These are phyloP conservation scores for Curvularia hawaiiensis DNA, from an alignment of 2,329 filamentous ascomycete species.

Conservation along the genomic window DNA sequence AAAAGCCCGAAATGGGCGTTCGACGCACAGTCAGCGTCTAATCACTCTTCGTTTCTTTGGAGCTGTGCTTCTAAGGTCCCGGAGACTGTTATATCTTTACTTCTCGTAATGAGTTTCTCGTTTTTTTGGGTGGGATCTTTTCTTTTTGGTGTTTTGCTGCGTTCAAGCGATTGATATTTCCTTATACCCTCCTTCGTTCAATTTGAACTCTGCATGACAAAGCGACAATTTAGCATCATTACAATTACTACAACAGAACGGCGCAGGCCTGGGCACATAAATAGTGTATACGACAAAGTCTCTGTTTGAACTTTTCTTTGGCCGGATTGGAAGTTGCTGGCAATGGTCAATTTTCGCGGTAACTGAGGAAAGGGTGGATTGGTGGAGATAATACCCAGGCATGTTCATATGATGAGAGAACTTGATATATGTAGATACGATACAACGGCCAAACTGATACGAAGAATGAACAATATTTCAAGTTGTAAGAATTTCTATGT, in stretches of 20 bases:
- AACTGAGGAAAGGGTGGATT: constrained; percentile 5
- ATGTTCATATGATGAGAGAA: constrained; percentile 15
- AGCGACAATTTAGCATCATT: constrained; percentile 27
- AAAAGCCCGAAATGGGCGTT: constrained; percentile 66
- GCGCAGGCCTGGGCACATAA: constrained; percentile 32
- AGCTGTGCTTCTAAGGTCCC: constrained; percentile 43
- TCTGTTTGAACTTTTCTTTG: constrained; percentile 25
- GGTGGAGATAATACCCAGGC: constrained; percentile 16
- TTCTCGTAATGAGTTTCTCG: constrained; percentile 20
- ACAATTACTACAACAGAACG: constrained; percentile 22
- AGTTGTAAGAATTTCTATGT: not conserved
- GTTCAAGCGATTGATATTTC: constrained; percentile 44
- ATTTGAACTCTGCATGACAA: constrained; percentile 35
- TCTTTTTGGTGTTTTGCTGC: constrained; percentile 30
- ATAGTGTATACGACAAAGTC: constrained; percentile 15
- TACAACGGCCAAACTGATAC: constrained; percentile 9
- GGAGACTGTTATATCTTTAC: constrained; percentile 24
- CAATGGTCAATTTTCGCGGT: constrained; percentile 34
- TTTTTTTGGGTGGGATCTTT: constrained; percentile 13
- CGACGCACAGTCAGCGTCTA: constrained; percentile 57
- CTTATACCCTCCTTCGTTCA: constrained; percentile 39
- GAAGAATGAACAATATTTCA: constrained; percentile 15
- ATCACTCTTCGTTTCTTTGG: constrained; percentile 27
- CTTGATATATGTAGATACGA: constrained; percentile 21
- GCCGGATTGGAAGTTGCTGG: constrained; percentile 40